Evolutionary conservation across 768 basidiomycete genomes (phyloP).

Genomic region (Botryobasidium botryosum): DNA sequence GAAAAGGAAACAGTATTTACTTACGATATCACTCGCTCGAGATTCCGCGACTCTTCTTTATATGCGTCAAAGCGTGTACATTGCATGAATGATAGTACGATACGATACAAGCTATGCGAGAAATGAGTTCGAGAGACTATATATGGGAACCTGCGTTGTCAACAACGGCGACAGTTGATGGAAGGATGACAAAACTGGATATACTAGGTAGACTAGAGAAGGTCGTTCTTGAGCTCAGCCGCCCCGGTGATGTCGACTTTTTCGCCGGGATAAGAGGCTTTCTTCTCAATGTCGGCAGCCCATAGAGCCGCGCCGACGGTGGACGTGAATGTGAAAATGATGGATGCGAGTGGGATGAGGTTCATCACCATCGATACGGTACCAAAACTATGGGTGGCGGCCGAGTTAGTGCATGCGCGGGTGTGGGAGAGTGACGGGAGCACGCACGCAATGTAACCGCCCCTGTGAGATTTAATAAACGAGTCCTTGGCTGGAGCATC

Average conservation of each 20-base stretch:
- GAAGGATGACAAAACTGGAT: too few relatives aligned
- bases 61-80: too few relatives aligned
- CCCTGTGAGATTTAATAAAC: constrained; percentile 32
- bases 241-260: constrained; percentile 5
- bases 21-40: too few relatives aligned
- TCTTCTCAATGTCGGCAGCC: constrained; percentile 47
- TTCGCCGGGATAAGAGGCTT: background rate
- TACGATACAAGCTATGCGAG: too few relatives aligned
- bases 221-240: constrained; percentile 1
- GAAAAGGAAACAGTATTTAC: too few relatives aligned
- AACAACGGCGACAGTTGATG: too few relatives aligned
- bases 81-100: too few relatives aligned
- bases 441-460: constrained; percentile 48
- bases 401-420: background rate
- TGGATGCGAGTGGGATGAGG: constrained; percentile 41
- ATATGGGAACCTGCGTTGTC: too few relatives aligned
- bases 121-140: too few relatives aligned
- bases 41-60: too few relatives aligned
- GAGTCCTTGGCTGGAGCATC: constrained; percentile 26
- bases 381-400: constrained; percentile 33
- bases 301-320: constrained; percentile 57
- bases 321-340: constrained; percentile 43
- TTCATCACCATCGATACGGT: constrained; percentile 39
- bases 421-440: constrained; percentile 10
- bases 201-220: too few relatives aligned